Evolutionary conservation across 2,329 filamentous ascomycete genomes (phyloP).

Genomic region (Microdochium nivale): DNA sequence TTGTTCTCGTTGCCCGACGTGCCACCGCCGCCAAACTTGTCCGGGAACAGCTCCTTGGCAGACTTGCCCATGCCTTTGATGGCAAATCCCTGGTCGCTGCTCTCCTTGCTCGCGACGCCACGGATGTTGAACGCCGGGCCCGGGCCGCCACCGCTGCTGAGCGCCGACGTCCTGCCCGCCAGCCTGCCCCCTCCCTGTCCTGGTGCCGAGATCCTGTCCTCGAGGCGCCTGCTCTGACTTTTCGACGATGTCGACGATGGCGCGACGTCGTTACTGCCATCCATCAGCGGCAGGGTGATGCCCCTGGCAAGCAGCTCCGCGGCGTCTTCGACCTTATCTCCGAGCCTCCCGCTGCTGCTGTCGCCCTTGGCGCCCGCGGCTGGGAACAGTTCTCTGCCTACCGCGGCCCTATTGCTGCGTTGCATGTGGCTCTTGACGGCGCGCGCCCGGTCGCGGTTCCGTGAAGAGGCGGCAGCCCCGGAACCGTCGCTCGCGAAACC

Average conservation of each 20-base stretch:
- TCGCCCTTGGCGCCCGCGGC: conserved; percentile 16
- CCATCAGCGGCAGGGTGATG: conserved; percentile 39
- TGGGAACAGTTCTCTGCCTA: conserved; percentile 49
- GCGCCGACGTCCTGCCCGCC: conserved; percentile 25
- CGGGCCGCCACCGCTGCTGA: conserved; percentile 13
- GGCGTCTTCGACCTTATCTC: conserved; percentile 44
- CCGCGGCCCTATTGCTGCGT: conserved; percentile 26
- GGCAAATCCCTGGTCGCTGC: conserved; percentile 41
- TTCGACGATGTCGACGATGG: not conserved
- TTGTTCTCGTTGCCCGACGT: conserved; percentile 47
- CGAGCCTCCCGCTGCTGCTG: conserved; percentile 34
- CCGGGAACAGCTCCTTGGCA: conserved; percentile 62
- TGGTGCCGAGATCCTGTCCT: conserved; percentile 18
- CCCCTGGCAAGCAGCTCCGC: conserved; percentile 39
- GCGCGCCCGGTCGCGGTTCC: conserved; percentile 35
- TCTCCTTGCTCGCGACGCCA: conserved; percentile 41
- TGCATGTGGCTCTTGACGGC: conserved; percentile 33
- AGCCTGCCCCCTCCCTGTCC: conserved; percentile 11
- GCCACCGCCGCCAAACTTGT: conserved; percentile 37
- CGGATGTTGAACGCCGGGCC: conserved; percentile 49
- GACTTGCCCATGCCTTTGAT: conserved; percentile 55
- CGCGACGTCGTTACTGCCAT: conserved; percentile 26
- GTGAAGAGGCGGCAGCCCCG: conserved; percentile 12
- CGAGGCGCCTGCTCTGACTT: conserved; percentile 10
- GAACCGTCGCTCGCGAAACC: conserved; percentile 17